Percentiles rank a stretch among this genome's conserved stretches.
These are phyloP conservation scores for Vitis amurensis DNA, from an alignment of 164 flowering plant species.

Conservation along the genomic window DNA sequence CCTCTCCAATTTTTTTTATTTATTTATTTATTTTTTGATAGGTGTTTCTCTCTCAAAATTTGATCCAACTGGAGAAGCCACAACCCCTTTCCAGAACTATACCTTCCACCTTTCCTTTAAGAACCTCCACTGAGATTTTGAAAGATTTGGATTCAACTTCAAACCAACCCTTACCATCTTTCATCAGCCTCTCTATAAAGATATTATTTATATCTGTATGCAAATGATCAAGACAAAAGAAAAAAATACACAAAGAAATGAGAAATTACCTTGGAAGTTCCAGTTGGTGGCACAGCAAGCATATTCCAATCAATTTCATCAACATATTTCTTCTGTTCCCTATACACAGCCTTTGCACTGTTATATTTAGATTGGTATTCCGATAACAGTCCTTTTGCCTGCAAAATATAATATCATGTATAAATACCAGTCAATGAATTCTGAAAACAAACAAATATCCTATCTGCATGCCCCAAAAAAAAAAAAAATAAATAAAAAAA, in stretches of 20 bases:
- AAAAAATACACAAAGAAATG: not conserved
- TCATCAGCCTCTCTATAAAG: too few relatives aligned
- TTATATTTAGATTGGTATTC: slow-evolving; percentile 96
- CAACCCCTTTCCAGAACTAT: too few relatives aligned
- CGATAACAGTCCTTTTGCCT: slow-evolving; percentile 94
- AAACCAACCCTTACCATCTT: too few relatives aligned
- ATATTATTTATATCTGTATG: not conserved
- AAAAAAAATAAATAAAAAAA: not conserved
- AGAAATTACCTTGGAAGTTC: slow-evolving; percentile 73
- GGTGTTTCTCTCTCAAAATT: too few relatives aligned
- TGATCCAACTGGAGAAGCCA: too few relatives aligned
- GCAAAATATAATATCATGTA: slow-evolving; percentile 19
- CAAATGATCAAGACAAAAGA: not conserved
- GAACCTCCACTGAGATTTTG: too few relatives aligned
- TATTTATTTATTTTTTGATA: too few relatives aligned
- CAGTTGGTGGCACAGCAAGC: slow-evolving; percentile 95
- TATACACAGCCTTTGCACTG: slow-evolving; percentile 94
- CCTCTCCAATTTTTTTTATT: too few relatives aligned
- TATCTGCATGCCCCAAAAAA: not conserved
- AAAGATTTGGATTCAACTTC: too few relatives aligned
- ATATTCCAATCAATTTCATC: slow-evolving; percentile 97
- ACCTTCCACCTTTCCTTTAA: too few relatives aligned
- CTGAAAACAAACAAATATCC: too few relatives aligned
- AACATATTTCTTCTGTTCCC: slow-evolving; percentile 84
- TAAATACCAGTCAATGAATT: not conserved